Evolutionary conservation across 1,139 yeast genomes (phyloP), one percentile per base, ranked within the genome.

Genomic region (Suhomyces bokatorum): DNA sequence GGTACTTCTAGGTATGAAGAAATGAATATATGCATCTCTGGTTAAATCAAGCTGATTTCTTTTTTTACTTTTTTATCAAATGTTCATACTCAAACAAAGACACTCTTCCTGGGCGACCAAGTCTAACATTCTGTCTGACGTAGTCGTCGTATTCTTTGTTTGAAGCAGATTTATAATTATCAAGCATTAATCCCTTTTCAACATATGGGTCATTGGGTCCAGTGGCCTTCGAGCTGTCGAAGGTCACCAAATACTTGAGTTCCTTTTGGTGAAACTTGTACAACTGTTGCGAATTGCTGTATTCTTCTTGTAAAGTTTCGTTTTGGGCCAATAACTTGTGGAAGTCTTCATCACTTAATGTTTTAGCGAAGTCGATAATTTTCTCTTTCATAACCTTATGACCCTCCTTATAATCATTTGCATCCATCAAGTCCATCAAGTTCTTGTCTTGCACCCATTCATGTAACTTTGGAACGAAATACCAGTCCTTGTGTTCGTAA

Each of bases 191-290:
- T 8, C 45, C 48, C n/a, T 42, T 33, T 28, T 54, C 43, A 3
- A 42, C 46, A 1, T 39, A 36, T 3, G 60, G 44, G 22, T 47
- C 52, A 7, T 44, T 37, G 36, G 51, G 53, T 32, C 62, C 64
- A 29, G 52, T 50, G 1, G 62, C 61, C 31, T 47, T 41, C 4
- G 49, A 43, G 27, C 57, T 60, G 48, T 45, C 45, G 29, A 14
- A 39, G 13, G 30, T 36, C 27, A 63, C 62, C 29, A 58, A 47
- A 32, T 41, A 43, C 12, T 70, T 69, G 32, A 57, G 63, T 49
- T 74, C 79, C 22, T 52, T 42, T 32, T 60, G 64, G 52, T 75
- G 80, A 35, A 60, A 53, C 4, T 60, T 59, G 1, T 77, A 73
- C 27, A 60, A 50, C 22, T 62, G 59, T 45, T 66, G 69, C 5